Percentiles rank a stretch among this genome's conserved stretches.
Conservation (phyloP, 2,329 filamentous ascomycete genomes). For the Penicillium psychrosexuale region DNA sequence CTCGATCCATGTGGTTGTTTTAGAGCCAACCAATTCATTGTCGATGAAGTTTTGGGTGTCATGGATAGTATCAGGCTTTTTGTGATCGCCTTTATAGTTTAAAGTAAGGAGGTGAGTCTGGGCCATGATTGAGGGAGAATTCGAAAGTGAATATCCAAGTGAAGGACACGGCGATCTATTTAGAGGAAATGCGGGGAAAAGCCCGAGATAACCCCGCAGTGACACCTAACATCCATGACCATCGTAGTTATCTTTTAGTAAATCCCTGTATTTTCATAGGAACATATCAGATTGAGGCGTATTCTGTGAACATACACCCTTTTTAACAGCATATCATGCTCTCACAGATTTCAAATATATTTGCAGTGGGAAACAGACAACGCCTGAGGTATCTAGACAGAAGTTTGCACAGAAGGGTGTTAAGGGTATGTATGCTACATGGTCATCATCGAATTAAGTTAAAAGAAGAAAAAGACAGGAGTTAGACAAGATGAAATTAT, state of each 20-base stretch:
- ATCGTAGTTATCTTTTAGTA: too few relatives aligned
- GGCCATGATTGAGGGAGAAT: not conserved
- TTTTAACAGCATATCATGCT: not conserved
- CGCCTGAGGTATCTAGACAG: not conserved
- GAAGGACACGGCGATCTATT: not conserved
- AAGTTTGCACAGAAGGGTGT: constrained; percentile 42
- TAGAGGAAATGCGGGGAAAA: constrained; percentile 3
- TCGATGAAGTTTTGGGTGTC: constrained; percentile 2
- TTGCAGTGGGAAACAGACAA: too few relatives aligned
- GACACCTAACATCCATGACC: too few relatives aligned
- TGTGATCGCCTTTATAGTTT: not conserved
- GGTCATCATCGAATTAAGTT: constrained; percentile 5
- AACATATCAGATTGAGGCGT: not conserved
- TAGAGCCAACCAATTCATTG: not conserved
- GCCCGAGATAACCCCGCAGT: not conserved
- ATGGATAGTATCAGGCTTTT: not conserved
- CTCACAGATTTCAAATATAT: not conserved
- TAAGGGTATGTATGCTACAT: constrained; percentile 38
- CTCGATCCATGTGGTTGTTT: not conserved
- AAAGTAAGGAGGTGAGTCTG: not conserved
- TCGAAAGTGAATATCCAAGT: not conserved
- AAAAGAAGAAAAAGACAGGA: not conserved
- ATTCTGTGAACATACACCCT: not conserved
- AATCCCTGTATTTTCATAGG: not conserved
- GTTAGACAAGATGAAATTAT: not conserved